These are phyloP conservation scores for Suillus hirtellus DNA, from an alignment of 768 basidiomycete genomes.

Conservation along the genomic window DNA sequence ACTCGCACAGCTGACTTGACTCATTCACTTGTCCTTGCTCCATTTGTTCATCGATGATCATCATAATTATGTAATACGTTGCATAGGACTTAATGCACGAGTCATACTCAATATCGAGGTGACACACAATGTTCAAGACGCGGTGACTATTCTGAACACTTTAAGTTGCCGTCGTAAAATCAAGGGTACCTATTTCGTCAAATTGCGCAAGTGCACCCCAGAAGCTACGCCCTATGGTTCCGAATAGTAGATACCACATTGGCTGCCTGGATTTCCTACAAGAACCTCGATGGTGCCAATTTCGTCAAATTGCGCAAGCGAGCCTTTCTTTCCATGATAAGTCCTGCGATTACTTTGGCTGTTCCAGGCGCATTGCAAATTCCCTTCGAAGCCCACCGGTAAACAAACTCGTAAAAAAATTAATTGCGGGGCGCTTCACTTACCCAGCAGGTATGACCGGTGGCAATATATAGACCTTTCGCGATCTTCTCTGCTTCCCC, in stretches of 20 bases:
- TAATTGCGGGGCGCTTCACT: constrained; percentile 24
- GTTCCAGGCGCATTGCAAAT: constrained; percentile 86
- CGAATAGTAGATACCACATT: neutral
- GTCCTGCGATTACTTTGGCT: constrained; percentile 67
- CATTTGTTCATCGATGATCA: neutral
- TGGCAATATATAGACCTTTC: constrained; percentile 67
- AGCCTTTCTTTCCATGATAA: constrained; percentile 67
- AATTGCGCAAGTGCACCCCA: constrained; percentile 44
- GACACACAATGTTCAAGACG: too few species aligned
- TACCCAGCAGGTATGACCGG: constrained; percentile 83
- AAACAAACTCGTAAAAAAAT: constrained; percentile 10
- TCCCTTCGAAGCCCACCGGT: constrained; percentile 43
- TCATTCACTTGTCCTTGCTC: neutral
- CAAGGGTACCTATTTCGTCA: constrained; percentile 47
- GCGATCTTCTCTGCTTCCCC: constrained; percentile 58
- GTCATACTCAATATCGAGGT: too few species aligned
- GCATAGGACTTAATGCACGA: neutral
- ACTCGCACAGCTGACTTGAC: too few species aligned
- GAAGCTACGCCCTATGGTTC: neutral
- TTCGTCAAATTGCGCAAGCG: constrained; percentile 53
- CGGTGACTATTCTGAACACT: neutral
- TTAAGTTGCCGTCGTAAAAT: neutral
- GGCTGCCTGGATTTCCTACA: constrained; percentile 21
- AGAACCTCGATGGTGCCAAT: constrained; percentile 43
- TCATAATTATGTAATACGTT: neutral